These are phyloP conservation scores for Aspergillus steynii DNA, from an alignment of 495 filamentous ascomycete genomes.

Conservation along the genomic window DNA sequence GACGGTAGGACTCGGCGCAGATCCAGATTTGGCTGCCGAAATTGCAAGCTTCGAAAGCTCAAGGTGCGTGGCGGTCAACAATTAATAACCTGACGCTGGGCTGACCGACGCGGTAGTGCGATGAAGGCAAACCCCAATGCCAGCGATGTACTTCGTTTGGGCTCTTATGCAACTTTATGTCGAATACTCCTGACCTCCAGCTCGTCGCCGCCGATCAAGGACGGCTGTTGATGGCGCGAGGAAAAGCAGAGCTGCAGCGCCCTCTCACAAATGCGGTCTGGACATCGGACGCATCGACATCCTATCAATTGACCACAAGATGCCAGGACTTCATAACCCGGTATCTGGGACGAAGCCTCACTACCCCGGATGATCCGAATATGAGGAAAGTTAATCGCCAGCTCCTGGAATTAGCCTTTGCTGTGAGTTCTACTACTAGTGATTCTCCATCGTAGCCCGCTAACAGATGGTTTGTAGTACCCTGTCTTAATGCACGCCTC, in stretches of 20 bases:
- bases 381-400: conserved; percentile 40
- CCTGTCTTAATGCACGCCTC: conserved; percentile 51
- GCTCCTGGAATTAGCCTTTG: conserved; percentile 36
- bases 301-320: conserved; percentile 34
- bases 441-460: conserved; percentile 6
- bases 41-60: conserved; percentile 51
- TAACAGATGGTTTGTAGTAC: conserved; percentile 34
- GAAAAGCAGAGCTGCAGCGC: conserved; percentile 20
- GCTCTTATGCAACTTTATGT: conserved; percentile 44
- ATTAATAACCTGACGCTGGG: conserved; percentile 9
- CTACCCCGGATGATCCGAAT: conserved; percentile 34
- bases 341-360: conserved; percentile 39
- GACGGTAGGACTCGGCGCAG: conserved; percentile 19
- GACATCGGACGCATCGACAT: conserved; percentile 29
- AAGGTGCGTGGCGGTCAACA: conserved; percentile 34
- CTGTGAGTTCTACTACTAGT: conserved; percentile 24
- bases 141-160: conserved; percentile 44
- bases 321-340: conserved; percentile 42
- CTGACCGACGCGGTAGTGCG: conserved; percentile 36
- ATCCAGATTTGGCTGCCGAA: conserved; percentile 50
- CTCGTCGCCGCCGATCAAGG: conserved; percentile 26
- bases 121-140: conserved; percentile 46
- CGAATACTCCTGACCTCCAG: conserved; percentile 40
- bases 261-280: conserved; percentile 33
- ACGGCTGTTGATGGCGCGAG: conserved; percentile 19